Base-by-base conservation (phyloP, 2,329 filamentous ascomycete species). In the Sphaerostilbella broomeana region DNA sequence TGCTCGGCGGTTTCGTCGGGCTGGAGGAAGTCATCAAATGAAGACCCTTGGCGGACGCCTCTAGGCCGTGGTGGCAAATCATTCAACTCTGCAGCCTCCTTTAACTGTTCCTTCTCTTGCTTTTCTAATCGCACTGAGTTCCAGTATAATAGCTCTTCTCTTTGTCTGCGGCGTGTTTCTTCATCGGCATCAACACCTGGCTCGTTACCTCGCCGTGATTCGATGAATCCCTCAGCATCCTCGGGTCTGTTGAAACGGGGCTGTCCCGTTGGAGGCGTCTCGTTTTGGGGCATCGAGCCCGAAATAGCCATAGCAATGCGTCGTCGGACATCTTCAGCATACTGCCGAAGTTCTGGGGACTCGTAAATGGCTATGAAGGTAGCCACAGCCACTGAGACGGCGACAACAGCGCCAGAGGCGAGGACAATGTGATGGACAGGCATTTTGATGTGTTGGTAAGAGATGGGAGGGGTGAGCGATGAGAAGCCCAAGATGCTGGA, bases 91-190 rank as follows among this genome's bases (percentile, higher is more conserved):
- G 22, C 21, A 2, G 35, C n/a, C 8, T 4, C 42, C 43, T 20
- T 45, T 26, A 24, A 15, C 8, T 43, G 46, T 18, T 60, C 48
- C 44, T 47, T 52, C 40, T 66, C 61, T 51, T 67, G 54, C 54
- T 72, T 72, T 53, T 71, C 63, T 35, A 77, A 55, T 36, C 63
- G 70, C 21, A 77, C 47, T 3, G 71, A 65, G 51, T 82, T 82
- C 78, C 78, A 82, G 50, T 79, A 81, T 58, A 81, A 64, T 44
- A 82, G 55, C 57, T 82, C 78, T 51, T 81, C 77, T 25, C 77
- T 69, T 55, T 82, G 78, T 42, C 75, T 65, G 48, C 72, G 70
- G 38, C 73, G 69, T 16, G 69, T 73, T 47, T 77, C 78, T 36
- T 80, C 76, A 48, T 82, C 78, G 40, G 76, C 77, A 22, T 79